phyloP scores from a whole-genome alignment of 2,329 filamentous ascomycete species.

The Aspergillus nomiae region DNA sequence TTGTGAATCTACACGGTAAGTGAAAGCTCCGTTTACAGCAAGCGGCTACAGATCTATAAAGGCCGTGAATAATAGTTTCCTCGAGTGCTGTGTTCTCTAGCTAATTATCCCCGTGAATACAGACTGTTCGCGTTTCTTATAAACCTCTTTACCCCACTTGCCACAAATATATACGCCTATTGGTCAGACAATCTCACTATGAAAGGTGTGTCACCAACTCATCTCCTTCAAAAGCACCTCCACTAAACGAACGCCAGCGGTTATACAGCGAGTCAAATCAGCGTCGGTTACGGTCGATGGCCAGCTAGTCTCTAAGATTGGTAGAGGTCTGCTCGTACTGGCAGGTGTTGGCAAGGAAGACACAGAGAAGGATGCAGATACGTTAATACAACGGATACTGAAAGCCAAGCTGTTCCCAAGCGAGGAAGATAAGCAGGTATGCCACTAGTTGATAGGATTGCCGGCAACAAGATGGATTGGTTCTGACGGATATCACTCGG shows the following conservation, averaged over 20 bases:
- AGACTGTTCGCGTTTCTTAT: background rate
- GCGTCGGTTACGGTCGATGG: constrained; percentile 95
- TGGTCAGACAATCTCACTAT: constrained; percentile 24
- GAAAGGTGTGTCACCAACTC: constrained; percentile 41
- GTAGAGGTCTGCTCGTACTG: constrained; percentile 85
- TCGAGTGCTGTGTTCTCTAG: background rate
- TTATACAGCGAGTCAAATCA: constrained; percentile 90
- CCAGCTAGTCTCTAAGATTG: constrained; percentile 85
- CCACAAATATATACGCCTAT: background rate
- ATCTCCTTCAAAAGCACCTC: background rate
- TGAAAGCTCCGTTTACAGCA: constrained; percentile 6
- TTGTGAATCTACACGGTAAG: background rate
- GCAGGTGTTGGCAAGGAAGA: constrained; percentile 90
- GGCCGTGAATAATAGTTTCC: background rate
- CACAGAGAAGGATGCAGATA: constrained; percentile 82
- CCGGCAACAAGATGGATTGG: background rate
- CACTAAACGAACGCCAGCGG: constrained; percentile 59
- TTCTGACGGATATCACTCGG: constrained; percentile 2
- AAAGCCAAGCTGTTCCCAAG: constrained; percentile 94
- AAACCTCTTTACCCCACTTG: background rate
- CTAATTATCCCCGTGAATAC: background rate
- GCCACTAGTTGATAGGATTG: background rate
- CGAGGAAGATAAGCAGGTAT: constrained; percentile 67
- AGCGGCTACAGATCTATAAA: background rate
- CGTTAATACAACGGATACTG: constrained; percentile 79